Evolutionary conservation across 305 asterid species (phyloP).

Genomic region (Solanum aculeatissimum): DNA sequence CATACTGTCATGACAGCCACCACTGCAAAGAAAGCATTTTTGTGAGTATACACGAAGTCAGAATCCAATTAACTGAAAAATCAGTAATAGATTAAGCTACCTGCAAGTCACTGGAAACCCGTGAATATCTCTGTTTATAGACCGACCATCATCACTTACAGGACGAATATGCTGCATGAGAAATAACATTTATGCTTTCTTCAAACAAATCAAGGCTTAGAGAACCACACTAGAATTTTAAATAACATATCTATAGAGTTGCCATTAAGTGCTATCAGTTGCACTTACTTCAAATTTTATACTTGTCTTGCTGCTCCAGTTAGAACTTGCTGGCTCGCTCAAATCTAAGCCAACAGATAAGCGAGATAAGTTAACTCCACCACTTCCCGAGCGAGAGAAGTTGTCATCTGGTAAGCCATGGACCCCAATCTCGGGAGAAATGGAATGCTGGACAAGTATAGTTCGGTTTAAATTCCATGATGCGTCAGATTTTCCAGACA

Average conservation of each 20-base stretch:
- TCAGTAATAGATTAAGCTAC: constrained; percentile 23
- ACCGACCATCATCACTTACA: constrained; percentile 67
- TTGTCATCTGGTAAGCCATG: constrained; percentile 83
- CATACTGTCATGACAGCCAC: constrained; percentile 81
- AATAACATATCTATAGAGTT: background rate
- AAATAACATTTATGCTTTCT: background rate
- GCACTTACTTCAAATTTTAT: constrained; percentile 69
- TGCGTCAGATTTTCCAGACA: background rate
- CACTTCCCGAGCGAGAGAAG: constrained; percentile 79
- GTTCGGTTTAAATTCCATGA: constrained; percentile 6
- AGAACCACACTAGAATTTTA: background rate
- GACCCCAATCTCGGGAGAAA: constrained; percentile 80
- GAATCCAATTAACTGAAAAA: constrained; percentile 3
- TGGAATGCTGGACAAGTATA: constrained; percentile 54
- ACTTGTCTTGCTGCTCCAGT: constrained; percentile 94
- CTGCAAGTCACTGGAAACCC: constrained; percentile 97
- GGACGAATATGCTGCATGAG: constrained; percentile 69
- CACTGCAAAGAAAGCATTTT: constrained; percentile 40
- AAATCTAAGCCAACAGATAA: constrained; percentile 81
- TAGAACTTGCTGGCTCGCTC: constrained; percentile 87
- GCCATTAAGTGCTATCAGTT: constrained; percentile 1
- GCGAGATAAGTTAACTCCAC: constrained; percentile 83
- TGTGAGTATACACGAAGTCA: constrained; percentile 5
- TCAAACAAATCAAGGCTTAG: background rate
- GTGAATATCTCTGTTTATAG: constrained; percentile 72